These are phyloP conservation scores for Persicaria maculosa DNA, from an alignment of 148 eudicot genomes.

Conservation along the genomic window DNA sequence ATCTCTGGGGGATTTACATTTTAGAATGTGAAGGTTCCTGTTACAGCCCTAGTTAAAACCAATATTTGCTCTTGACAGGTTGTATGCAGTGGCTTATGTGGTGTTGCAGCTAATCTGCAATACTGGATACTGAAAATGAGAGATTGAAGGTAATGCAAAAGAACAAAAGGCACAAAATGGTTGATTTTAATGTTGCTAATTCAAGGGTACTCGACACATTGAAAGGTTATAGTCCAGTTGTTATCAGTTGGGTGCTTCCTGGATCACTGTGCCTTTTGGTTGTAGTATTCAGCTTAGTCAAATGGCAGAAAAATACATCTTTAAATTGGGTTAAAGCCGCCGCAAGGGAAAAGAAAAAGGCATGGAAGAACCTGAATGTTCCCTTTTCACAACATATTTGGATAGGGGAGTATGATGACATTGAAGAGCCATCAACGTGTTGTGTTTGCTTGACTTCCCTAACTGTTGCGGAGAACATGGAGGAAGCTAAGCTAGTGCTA, in stretches of 20 bases:
- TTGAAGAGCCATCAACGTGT: slow-evolving; percentile 70
- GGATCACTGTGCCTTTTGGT: slow-evolving; percentile 67
- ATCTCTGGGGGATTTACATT: background rate
- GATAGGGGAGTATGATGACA: slow-evolving; percentile 59
- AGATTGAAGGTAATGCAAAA: slow-evolving; percentile 21
- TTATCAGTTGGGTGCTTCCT: slow-evolving; percentile 67
- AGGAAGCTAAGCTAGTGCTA: slow-evolving; percentile 45
- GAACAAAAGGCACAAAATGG: slow-evolving; percentile 29
- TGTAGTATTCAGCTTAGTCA: slow-evolving; percentile 51
- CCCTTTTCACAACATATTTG: slow-evolving; percentile 75
- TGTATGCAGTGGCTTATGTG: background rate
- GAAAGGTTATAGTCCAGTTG: slow-evolving; percentile 40
- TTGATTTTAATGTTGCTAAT: slow-evolving; percentile 34
- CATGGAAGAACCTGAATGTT: slow-evolving; percentile 67
- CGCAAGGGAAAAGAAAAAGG: slow-evolving; percentile 72
- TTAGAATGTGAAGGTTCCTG: background rate
- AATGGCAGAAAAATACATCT: slow-evolving; percentile 65
- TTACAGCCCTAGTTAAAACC: background rate
- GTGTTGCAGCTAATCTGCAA: slow-evolving; percentile 12
- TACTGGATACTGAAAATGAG: background rate
- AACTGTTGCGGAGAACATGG: slow-evolving; percentile 36
- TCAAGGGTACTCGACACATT: slow-evolving; percentile 38
- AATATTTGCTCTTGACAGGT: background rate
- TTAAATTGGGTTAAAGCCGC: slow-evolving; percentile 90
- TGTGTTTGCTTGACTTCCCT: slow-evolving; percentile 72